Conservation (phyloP, 306 rosid species). For the Fragaria nilgerrensis region DNA sequence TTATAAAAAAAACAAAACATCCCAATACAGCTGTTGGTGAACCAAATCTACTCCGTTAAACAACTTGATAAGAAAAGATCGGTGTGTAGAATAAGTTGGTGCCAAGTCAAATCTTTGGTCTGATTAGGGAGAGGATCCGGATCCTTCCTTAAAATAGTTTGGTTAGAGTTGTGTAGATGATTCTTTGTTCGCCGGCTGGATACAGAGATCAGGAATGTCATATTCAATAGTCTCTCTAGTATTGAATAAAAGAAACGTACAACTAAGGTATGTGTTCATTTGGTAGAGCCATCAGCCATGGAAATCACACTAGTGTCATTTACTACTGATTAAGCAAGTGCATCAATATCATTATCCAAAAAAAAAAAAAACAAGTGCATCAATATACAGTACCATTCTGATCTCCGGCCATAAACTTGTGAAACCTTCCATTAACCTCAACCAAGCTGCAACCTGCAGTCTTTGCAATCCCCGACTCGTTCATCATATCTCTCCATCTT, state of each 20-base stretch:
- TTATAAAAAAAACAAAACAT: neutral
- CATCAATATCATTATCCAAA: neutral
- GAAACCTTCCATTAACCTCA: conserved; percentile 24
- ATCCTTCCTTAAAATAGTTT: too few relatives aligned
- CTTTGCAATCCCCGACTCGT: conserved; percentile 30
- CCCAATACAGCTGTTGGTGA: neutral
- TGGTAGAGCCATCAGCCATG: neutral
- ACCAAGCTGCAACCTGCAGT: conserved; percentile 29
- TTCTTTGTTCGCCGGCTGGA: neutral
- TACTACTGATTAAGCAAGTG: neutral
- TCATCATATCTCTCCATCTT: conserved; percentile 37
- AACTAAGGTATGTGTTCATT: neutral
- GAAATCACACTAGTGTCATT: neutral
- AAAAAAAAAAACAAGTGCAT: neutral
- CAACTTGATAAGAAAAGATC: too few relatives aligned
- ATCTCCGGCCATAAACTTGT: conserved; percentile 33
- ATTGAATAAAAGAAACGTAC: neutral
- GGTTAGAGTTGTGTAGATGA: neutral
- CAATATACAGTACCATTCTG: neutral
- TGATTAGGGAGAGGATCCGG: too few relatives aligned
- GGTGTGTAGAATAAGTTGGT: neutral
- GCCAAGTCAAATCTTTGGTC: neutral
- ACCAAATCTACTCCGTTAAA: neutral
- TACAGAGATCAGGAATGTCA: neutral
- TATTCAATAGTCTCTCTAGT: neutral